These are phyloP conservation scores for Citeromyces hawaiiensis DNA, from an alignment of 1,139 yeast species.

Conservation along the genomic window DNA sequence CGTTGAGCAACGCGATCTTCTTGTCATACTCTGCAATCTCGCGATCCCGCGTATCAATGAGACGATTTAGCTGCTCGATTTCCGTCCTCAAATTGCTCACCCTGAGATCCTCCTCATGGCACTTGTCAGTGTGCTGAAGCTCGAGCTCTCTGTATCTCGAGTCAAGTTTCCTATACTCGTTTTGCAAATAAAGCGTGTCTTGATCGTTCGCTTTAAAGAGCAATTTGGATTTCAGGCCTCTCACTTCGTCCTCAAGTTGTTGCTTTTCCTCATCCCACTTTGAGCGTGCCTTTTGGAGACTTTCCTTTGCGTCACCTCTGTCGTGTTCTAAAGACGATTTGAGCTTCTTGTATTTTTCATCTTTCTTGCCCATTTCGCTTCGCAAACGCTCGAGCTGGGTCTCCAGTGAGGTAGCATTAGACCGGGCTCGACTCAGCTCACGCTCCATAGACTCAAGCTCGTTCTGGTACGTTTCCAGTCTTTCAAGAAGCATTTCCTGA, in stretches of 20 bases:
- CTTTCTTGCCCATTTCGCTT: neutral
- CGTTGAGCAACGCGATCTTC: slow-evolving; percentile 5
- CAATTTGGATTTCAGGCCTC: slow-evolving; percentile 4
- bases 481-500: neutral
- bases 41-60: slow-evolving; percentile 4
- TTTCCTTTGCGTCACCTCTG: neutral
- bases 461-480: neutral
- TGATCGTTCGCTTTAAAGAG: slow-evolving; percentile 1
- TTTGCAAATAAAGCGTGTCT: slow-evolving; percentile 7
- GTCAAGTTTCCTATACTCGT: slow-evolving; percentile 11
- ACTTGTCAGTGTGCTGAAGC: slow-evolving; percentile 8
- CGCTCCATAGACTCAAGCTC: neutral
- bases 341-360: neutral
- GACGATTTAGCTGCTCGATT: neutral
- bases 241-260: slow-evolving; percentile 5
- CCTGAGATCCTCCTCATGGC: slow-evolving; percentile 8
- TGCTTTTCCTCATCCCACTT: slow-evolving; percentile 3
- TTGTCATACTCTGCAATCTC: slow-evolving; percentile 10
- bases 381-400: neutral
- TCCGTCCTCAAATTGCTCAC: slow-evolving; percentile 2
- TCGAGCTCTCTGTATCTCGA: slow-evolving; percentile 4
- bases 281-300: neutral
- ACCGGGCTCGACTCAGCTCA: neutral
- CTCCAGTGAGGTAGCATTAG: neutral
- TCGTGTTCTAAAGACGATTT: neutral